Conservation (phyloP, 169 alveolate species). For the Plasmodium vivax region DNA sequence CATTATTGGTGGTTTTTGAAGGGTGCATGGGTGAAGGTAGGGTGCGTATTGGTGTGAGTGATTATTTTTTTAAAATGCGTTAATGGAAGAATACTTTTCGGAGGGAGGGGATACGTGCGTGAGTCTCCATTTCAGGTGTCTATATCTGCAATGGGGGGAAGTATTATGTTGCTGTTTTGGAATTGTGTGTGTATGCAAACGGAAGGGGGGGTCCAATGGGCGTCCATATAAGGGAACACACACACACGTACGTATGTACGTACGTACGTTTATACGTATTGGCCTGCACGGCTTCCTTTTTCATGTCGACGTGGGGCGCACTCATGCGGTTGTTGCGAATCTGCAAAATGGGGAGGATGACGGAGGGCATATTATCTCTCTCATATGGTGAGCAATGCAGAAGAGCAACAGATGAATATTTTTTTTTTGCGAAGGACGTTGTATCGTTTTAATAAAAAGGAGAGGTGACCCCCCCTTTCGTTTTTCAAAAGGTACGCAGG, state of each 20-base stretch:
- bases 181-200: background rate
- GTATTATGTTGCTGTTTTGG: background rate
- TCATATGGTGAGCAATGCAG: background rate
- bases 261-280: background rate
- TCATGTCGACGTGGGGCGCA: background rate
- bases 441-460: background rate
- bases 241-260: background rate
- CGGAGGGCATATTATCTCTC: background rate
- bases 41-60: background rate
- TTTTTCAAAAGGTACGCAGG: background rate
- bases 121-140: background rate
- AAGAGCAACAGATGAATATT: background rate
- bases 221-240: background rate
- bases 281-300: background rate
- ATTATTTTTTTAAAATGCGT: background rate
- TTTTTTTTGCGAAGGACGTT: background rate
- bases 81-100: background rate
- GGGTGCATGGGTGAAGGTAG: background rate
- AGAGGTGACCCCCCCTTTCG: background rate
- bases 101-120: background rate
- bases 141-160: background rate
- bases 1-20: slow-evolving; percentile 18
- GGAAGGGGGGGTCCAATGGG: background rate
- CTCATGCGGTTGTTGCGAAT: background rate
- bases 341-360: background rate